phyloP scores from a whole-genome alignment of 305 asterid genomes.

The Fraxinus sp. region DNA sequence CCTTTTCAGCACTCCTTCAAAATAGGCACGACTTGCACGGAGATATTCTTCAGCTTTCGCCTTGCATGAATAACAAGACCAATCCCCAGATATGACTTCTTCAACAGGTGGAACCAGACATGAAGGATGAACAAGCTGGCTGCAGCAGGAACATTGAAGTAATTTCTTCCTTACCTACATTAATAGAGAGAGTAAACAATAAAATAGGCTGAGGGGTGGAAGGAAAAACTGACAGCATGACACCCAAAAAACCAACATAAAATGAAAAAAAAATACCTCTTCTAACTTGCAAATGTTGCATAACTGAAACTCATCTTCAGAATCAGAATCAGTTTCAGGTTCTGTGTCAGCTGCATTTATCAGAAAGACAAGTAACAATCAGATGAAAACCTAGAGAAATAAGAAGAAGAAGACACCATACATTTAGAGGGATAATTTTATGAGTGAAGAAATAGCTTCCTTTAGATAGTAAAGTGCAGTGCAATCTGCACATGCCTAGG shows the following conservation, averaged over 20 bases:
- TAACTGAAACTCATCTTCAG: constrained; percentile 97
- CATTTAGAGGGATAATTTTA: not conserved
- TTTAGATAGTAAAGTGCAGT: not conserved
- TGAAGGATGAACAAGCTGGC: constrained; percentile 76
- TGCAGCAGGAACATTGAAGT: constrained; percentile 90
- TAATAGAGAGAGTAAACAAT: constrained; percentile 21
- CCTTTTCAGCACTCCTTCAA: constrained; percentile 73
- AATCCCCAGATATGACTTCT: constrained; percentile 59
- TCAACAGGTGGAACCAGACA: constrained; percentile 78
- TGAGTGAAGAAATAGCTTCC: constrained; percentile 14
- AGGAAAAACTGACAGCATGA: constrained; percentile 6
- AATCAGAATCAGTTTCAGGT: constrained; percentile 80
- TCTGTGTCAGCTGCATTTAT: constrained; percentile 77
- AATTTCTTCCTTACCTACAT: constrained; percentile 85
- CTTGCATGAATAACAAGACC: constrained; percentile 91
- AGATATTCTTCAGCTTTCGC: constrained; percentile 88
- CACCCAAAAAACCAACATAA: not conserved
- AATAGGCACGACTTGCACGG: constrained; percentile 68
- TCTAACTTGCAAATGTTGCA: constrained; percentile 81
- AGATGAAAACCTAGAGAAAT: constrained; percentile 16
- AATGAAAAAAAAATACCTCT: constrained; percentile 49
- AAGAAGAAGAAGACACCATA: constrained; percentile 1
- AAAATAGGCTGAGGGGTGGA: not conserved
- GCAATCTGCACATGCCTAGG: constrained; percentile 17
- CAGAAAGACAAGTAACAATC: constrained; percentile 24